Evolutionary conservation across 2,329 filamentous ascomycete genomes (phyloP).

Genomic region (Pyrenochaeta sp.): DNA sequence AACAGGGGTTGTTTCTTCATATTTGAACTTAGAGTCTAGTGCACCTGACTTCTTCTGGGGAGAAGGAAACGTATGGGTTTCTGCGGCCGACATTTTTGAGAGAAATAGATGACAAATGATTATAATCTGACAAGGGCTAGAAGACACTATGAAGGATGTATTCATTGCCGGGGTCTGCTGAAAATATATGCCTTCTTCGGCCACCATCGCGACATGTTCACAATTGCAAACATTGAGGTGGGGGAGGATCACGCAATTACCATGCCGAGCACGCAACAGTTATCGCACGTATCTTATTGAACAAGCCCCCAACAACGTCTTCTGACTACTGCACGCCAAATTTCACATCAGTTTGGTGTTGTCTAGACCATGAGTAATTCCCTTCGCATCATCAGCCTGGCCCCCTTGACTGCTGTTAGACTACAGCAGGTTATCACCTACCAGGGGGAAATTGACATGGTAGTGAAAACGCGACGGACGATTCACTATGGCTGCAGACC

Average conservation of each 20-base stretch:
- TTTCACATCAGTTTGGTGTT: not conserved
- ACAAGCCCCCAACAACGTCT: not conserved
- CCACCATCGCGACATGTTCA: not conserved
- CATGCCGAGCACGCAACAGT: slow-evolving; percentile 13
- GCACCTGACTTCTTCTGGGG: slow-evolving; percentile 21
- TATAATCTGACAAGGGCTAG: not conserved
- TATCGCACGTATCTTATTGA: slow-evolving; percentile 4
- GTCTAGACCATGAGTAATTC: not conserved
- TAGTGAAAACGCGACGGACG: no score
- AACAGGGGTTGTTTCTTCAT: slow-evolving; percentile 64
- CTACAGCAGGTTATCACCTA: no score
- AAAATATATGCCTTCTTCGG: not conserved
- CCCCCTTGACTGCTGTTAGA: no score
- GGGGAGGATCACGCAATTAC: slow-evolving; percentile 16
- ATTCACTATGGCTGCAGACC: no score
- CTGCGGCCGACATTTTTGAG: slow-evolving; percentile 1
- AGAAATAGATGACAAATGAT: not conserved
- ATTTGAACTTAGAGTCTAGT: slow-evolving; percentile 21
- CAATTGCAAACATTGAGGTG: slow-evolving; percentile 1
- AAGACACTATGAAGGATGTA: no score
- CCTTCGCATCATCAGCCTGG: not conserved
- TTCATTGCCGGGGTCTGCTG: not conserved
- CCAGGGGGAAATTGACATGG: no score
- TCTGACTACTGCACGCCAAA: not conserved
- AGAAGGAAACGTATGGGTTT: slow-evolving; percentile 5